These are phyloP conservation scores for Malus asiatica DNA, from an alignment of 306 rosid genomes.

Conservation along the genomic window DNA sequence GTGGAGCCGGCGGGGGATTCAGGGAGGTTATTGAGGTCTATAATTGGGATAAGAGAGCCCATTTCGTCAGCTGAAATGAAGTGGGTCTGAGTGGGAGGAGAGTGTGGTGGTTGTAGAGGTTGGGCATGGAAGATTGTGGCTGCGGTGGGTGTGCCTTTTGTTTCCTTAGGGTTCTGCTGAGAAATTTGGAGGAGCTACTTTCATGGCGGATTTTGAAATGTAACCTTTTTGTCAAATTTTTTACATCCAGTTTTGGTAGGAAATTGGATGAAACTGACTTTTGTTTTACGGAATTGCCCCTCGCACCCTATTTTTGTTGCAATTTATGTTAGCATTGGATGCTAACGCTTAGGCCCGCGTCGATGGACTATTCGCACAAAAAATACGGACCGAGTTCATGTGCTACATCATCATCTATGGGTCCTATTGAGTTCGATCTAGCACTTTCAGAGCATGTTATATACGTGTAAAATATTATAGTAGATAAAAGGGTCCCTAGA, in stretches of 20 bases:
- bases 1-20: constrained; percentile 32
- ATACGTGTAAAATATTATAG: background rate
- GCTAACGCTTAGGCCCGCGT: background rate
- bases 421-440: background rate
- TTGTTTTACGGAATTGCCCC: background rate
- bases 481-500: too few relatives aligned
- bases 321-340: background rate
- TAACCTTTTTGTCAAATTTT: background rate
- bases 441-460: background rate
- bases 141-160: background rate
- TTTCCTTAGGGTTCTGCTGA: constrained; percentile 17
- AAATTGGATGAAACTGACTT: background rate
- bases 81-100: background rate
- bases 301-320: background rate
- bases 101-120: constrained; percentile 1
- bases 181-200: constrained; percentile 4
- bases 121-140: constrained; percentile 8
- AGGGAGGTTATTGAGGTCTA: constrained; percentile 45
- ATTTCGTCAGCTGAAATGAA: constrained; percentile 9
- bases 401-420: background rate
- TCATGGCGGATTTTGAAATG: constrained; percentile 30
- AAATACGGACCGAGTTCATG: background rate
- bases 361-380: background rate
- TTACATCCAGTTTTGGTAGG: background rate
- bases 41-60: constrained; percentile 50